Evolutionary conservation across 2,329 filamentous ascomycete species (phyloP).

Genomic region (Thielaviopsis musarum): DNA sequence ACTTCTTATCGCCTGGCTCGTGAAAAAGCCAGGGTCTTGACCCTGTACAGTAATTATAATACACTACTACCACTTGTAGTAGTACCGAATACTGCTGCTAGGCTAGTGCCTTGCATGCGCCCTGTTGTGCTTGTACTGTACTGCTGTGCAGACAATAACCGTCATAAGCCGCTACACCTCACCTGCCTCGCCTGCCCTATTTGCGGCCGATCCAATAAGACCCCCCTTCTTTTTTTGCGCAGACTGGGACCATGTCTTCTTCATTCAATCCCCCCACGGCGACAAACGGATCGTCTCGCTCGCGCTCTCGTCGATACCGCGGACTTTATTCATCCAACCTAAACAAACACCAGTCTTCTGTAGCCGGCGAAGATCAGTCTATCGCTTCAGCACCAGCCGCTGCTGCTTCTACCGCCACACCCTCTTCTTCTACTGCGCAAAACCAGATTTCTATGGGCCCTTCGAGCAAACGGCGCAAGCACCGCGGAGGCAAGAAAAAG

Average conservation of each 20-base stretch:
- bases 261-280: not conserved
- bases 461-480: constrained; percentile 44
- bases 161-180: too few species aligned
- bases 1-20: not conserved
- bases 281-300: not conserved
- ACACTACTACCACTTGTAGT: not conserved
- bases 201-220: not conserved
- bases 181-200: not conserved
- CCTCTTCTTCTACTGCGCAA: constrained; percentile 2
- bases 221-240: not conserved
- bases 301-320: not conserved
- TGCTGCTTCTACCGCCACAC: not conserved
- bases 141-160: too few species aligned
- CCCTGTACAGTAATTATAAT: not conserved
- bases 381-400: not conserved
- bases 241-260: not conserved
- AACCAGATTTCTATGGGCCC: constrained; percentile 11
- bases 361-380: not conserved
- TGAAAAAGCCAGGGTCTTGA: not conserved
- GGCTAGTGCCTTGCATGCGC: not conserved
- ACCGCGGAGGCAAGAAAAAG: constrained; percentile 62
- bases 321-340: not conserved
- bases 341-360: not conserved
- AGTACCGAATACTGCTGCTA: too few species aligned
- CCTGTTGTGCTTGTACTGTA: too few species aligned